A percentile compares a stretch with the other conserved stretches of the same genome.
Conservation (phyloP, 1,284 basidiomycete genomes). For the Ustilago shanxiensis region DNA sequence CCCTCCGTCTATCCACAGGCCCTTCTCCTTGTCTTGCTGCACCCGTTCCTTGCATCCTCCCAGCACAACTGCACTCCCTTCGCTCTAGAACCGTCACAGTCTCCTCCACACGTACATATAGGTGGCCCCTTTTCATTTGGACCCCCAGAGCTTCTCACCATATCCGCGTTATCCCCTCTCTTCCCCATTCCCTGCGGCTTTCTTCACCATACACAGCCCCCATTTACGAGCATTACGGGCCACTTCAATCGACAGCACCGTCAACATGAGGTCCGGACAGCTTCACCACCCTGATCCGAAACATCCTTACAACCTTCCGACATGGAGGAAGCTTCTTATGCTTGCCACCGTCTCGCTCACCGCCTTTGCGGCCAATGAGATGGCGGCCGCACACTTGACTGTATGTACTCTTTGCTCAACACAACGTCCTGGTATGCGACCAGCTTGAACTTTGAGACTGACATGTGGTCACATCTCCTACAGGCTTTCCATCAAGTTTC, state of each 20-base stretch:
- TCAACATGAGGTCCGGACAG: conserved; percentile 32
- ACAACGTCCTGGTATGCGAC: not conserved
- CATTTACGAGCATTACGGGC: too few relatives aligned
- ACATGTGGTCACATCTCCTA: not conserved
- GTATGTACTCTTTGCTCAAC: conserved; percentile 20
- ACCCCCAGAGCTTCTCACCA: too few relatives aligned
- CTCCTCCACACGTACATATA: not conserved
- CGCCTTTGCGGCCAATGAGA: conserved; percentile 67
- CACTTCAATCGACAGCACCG: not conserved
- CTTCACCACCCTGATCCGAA: conserved; percentile 47
- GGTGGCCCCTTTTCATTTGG: too few relatives aligned
- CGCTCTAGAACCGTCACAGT: not conserved
- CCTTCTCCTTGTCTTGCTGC: not conserved
- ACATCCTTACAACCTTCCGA: conserved; percentile 57
- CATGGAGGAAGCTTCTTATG: conserved; percentile 65
- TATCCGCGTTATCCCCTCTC: too few relatives aligned
- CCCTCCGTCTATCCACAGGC: not conserved
- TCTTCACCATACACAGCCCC: too few relatives aligned
- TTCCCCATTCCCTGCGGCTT: not conserved
- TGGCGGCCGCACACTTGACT: conserved; percentile 56
- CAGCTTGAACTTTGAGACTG: not conserved
- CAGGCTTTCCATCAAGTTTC: conserved; percentile 58
- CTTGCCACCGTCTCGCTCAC: conserved; percentile 58
- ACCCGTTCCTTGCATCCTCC: not conserved
- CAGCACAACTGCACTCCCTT: not conserved